These are phyloP conservation scores for Rhodotorula babjevae DNA, from an alignment of 768 basidiomycete genomes.

Conservation along the genomic window DNA sequence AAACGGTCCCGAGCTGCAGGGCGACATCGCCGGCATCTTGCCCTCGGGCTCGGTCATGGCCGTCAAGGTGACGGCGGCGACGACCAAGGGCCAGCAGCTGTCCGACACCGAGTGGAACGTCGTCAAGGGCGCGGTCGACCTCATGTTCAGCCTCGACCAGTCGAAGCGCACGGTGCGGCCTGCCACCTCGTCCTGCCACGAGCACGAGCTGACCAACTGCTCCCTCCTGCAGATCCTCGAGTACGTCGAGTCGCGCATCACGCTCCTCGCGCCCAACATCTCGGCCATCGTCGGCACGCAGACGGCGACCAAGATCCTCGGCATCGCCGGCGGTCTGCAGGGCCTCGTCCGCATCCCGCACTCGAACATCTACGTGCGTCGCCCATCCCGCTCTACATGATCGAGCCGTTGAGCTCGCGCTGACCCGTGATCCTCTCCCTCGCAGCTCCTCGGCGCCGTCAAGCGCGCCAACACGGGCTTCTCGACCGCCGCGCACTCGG, in stretches of 20 bases:
- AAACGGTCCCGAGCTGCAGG: slow-evolving; percentile 57
- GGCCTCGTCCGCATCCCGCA: slow-evolving; percentile 90
- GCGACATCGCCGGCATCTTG: slow-evolving; percentile 70
- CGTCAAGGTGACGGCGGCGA: slow-evolving; percentile 90
- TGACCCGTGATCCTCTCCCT: background rate
- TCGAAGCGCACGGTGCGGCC: slow-evolving; percentile 71
- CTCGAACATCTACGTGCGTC: slow-evolving; percentile 84
- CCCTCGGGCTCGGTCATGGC: slow-evolving; percentile 90
- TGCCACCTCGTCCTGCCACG: background rate
- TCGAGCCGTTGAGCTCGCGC: background rate
- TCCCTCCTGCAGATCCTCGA: slow-evolving; percentile 69
- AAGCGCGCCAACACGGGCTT: slow-evolving; percentile 89
- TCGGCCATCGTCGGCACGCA: slow-evolving; percentile 97
- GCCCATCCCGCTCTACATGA: too few relatives aligned
- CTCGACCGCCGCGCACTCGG: slow-evolving; percentile 68
- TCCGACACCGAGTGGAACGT: slow-evolving; percentile 68
- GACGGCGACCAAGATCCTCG: slow-evolving; percentile 95
- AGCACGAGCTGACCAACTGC: background rate
- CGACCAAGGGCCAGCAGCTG: slow-evolving; percentile 72
- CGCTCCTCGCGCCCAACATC: slow-evolving; percentile 94
- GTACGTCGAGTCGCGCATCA: slow-evolving; percentile 99
- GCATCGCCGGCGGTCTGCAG: slow-evolving; percentile 87
- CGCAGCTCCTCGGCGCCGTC: slow-evolving; percentile 85
- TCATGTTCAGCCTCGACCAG: slow-evolving; percentile 81
- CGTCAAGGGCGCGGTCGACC: slow-evolving; percentile 77